phyloP scores from a whole-genome alignment of 495 filamentous ascomycete genomes.

The Parathielavia appendiculata region DNA sequence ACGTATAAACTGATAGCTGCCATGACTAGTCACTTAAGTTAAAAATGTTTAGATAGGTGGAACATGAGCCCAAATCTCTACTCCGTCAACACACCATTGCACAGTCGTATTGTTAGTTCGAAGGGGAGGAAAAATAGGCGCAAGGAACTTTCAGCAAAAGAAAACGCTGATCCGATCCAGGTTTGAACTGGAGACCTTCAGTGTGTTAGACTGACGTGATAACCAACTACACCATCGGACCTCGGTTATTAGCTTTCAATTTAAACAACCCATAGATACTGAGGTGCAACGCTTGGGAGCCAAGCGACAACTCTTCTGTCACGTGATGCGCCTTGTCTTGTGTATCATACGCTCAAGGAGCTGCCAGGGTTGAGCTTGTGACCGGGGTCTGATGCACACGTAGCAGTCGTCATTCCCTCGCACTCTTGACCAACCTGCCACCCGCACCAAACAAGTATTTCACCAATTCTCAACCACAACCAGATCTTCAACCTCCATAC shows the following conservation, averaged over 20 bases:
- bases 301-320: neutral
- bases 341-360: constrained; percentile 17
- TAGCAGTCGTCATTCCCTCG: constrained; percentile 32
- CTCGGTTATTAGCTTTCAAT: neutral
- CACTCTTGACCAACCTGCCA: constrained; percentile 6
- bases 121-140: too few species aligned
- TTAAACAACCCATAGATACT: too few species aligned
- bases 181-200: constrained; percentile 25
- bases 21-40: too few species aligned
- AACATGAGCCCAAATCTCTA: too few species aligned
- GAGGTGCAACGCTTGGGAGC: too few species aligned
- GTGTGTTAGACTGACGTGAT: constrained; percentile 18
- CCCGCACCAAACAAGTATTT: neutral
- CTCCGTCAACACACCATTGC: too few species aligned
- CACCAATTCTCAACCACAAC: too few species aligned
- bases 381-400: constrained; percentile 31
- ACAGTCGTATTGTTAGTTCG: too few species aligned
- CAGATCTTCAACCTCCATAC: neutral
- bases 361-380: constrained; percentile 26
- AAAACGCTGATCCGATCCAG: constrained; percentile 25
- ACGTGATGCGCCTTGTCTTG: constrained; percentile 20
- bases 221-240: constrained; percentile 34
- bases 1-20: too few species aligned
- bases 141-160: too few species aligned
- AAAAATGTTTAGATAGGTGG: too few species aligned